Conservation (phyloP, 2,329 filamentous ascomycete genomes). For the Fusarium sp. region DNA sequence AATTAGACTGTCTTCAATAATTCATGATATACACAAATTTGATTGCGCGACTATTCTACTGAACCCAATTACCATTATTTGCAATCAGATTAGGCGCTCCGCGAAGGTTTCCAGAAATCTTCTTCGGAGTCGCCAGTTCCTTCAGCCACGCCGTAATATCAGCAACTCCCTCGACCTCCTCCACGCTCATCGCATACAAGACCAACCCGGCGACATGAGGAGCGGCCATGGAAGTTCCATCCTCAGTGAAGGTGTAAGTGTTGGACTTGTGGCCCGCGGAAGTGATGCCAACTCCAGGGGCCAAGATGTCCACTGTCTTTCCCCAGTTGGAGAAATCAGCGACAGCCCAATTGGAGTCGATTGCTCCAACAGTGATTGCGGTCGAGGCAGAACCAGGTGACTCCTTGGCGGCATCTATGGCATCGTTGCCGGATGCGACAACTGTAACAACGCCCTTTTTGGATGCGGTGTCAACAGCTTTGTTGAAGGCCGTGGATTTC, state of each 20-base stretch:
- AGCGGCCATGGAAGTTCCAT: conserved; percentile 62
- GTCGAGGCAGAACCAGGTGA: conserved; percentile 40
- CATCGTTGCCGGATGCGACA: conserved; percentile 44
- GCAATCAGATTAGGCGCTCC: conserved; percentile 14
- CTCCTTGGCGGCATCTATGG: conserved; percentile 2
- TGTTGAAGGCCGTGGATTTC: conserved; percentile 16
- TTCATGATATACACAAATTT: not conserved
- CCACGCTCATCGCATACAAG: conserved; percentile 48
- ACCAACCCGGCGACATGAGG: conserved; percentile 64
- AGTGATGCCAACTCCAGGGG: conserved; percentile 53
- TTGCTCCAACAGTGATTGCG: conserved; percentile 44
- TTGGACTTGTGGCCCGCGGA: conserved; percentile 50
- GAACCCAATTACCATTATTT: conserved; percentile 2
- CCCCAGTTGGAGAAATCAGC: conserved; percentile 60
- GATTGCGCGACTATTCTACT: not conserved
- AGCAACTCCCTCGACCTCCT: not conserved
- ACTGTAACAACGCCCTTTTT: conserved; percentile 51
- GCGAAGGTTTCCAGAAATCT: not conserved
- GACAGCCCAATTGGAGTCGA: conserved; percentile 46
- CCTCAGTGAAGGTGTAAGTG: conserved; percentile 47
- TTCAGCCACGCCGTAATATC: conserved; percentile 8
- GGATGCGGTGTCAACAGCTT: conserved; percentile 36
- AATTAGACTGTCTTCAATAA: too few species aligned
- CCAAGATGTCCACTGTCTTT: conserved; percentile 55
- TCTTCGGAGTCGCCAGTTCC: not conserved